Conservation (phyloP, 1,139 yeast genomes). For the Blastobotrys buckinghamii region DNA sequence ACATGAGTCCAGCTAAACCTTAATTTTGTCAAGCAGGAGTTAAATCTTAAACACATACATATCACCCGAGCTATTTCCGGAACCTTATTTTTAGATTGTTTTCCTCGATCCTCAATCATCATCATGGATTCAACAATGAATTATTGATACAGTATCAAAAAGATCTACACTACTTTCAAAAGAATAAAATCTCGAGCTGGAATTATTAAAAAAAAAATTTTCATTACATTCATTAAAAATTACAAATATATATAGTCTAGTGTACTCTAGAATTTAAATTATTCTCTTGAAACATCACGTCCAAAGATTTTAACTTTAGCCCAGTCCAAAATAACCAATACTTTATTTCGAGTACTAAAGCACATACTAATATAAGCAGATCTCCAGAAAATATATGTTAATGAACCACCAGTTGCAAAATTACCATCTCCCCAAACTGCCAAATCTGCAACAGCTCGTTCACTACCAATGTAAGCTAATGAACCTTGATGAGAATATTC, state of each 20-base stretch:
- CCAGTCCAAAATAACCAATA: conserved; percentile 85
- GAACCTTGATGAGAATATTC: conserved; percentile 60
- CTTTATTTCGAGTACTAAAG: conserved; percentile 80
- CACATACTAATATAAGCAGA: conserved; percentile 91
- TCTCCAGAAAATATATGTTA: conserved; percentile 92
- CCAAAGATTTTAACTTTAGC: conserved; percentile 80
- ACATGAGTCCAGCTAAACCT: no score
- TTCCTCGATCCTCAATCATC: no score
- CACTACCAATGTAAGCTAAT: conserved; percentile 71
- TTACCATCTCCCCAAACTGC: conserved; percentile 79
- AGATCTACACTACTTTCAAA: no score
- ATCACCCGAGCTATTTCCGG: no score
- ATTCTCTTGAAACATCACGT: conserved; percentile 56
- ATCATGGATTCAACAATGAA: no score
- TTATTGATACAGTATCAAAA: no score
- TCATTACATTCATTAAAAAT: background rate
- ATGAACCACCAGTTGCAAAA: conserved; percentile 75
- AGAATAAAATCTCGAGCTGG: background rate
- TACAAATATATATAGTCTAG: background rate
- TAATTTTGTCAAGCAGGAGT: no score
- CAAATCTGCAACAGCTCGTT: conserved; percentile 89
- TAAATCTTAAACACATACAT: no score
- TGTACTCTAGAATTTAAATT: conserved; percentile 7
- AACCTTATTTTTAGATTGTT: no score
- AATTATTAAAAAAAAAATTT: background rate